Percentiles rank a stretch among this genome's conserved stretches.
Evolutionary conservation across 2,329 filamentous ascomycete species (phyloP).

Genomic region (Fusarium brachygibbosum): DNA sequence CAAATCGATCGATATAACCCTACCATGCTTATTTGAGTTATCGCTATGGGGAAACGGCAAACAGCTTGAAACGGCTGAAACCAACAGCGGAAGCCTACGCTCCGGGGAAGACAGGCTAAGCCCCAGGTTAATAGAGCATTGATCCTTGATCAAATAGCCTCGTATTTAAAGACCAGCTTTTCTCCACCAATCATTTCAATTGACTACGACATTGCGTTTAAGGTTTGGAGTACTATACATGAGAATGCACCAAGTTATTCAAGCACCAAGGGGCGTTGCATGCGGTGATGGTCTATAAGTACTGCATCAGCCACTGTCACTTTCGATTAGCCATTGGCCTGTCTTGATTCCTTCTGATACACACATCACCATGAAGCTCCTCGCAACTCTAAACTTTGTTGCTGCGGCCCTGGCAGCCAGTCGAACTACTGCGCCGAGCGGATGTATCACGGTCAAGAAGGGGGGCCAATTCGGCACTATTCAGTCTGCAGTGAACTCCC

Average conservation of each 20-base stretch:
- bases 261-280: neutral
- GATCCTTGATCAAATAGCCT: conserved; percentile 7
- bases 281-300: conserved; percentile 12
- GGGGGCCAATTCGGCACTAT: conserved; percentile 57
- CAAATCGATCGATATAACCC: conserved; percentile 2
- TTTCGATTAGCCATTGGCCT: neutral
- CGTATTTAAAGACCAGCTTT: neutral
- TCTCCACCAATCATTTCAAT: conserved; percentile 35
- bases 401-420: conserved; percentile 49
- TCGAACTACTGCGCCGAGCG: conserved; percentile 59
- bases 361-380: conserved; percentile 37
- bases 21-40: conserved; percentile 12
- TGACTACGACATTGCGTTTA: neutral
- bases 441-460: conserved; percentile 64
- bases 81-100: conserved; percentile 23
- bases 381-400: conserved; percentile 28
- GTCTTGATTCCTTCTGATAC: neutral
- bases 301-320: neutral
- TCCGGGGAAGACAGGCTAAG: conserved; percentile 15
- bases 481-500: conserved; percentile 69
- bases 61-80: conserved; percentile 38
- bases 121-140: neutral
- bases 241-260: neutral
- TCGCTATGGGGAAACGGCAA: neutral
- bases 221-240: neutral